Conservation (phyloP, 306 rosid genomes). For the Trifolium subterraneum region DNA sequence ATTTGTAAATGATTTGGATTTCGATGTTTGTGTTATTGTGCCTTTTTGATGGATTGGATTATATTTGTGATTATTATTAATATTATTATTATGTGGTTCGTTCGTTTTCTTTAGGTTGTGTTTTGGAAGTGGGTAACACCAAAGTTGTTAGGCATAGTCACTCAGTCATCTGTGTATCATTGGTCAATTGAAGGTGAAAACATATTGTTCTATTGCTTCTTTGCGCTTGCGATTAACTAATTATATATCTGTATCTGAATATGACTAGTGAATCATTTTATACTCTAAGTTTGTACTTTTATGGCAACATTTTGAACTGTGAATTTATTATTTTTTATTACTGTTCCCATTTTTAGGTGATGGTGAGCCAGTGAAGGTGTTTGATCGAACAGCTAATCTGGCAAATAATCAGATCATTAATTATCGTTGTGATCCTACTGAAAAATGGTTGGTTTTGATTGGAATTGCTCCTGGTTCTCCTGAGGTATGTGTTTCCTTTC, state of each 20-base stretch:
- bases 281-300: not conserved
- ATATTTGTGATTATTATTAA: conserved; percentile 22
- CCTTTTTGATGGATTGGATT: conserved; percentile 28
- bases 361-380: conserved; percentile 72
- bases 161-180: conserved; percentile 74
- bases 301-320: conserved; percentile 7
- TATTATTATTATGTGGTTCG: not conserved
- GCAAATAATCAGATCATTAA: conserved; percentile 80
- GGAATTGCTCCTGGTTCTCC: conserved; percentile 85
- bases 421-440: conserved; percentile 77
- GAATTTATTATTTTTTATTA: conserved; percentile 32
- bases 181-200: conserved; percentile 76
- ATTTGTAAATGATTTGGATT: conserved; percentile 27
- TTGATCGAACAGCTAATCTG: conserved; percentile 77
- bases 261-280: not conserved
- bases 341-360: conserved; percentile 54
- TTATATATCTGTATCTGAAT: conserved; percentile 22
- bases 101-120: conserved; percentile 60
- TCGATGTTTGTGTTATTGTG: not conserved
- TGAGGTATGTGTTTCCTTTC: conserved; percentile 58
- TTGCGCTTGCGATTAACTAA: conserved; percentile 13
- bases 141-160: conserved; percentile 65
- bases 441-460: conserved; percentile 82
- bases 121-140: conserved; percentile 88
- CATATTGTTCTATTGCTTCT: not conserved